These are phyloP conservation scores for Pichia sp. DNA, from an alignment of 1,139 yeast genomes.

Conservation along the genomic window DNA sequence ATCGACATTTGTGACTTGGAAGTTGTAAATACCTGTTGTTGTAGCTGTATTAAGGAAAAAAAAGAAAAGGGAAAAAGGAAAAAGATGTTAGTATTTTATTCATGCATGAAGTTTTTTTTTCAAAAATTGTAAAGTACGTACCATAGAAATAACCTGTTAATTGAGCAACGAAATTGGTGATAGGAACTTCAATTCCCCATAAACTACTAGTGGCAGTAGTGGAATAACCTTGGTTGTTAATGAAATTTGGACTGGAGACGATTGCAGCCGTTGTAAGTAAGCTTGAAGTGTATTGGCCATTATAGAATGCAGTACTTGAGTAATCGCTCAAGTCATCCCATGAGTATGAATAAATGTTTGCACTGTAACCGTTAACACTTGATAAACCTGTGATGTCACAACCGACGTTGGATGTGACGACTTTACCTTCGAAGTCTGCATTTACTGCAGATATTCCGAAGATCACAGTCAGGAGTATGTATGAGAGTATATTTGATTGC, in stretches of 20 bases:
- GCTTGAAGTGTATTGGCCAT: slow-evolving; percentile 9
- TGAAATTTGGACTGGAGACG: slow-evolving; percentile 15
- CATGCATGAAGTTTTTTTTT: too few relatives aligned
- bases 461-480: too few relatives aligned
- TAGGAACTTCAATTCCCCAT: slow-evolving; percentile 21
- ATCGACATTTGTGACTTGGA: slow-evolving; percentile 25
- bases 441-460: too few relatives aligned
- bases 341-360: slow-evolving; percentile 12
- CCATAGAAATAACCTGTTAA: slow-evolving; percentile 30
- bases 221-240: not conserved
- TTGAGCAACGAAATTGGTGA: slow-evolving; percentile 28
- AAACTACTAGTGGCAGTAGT: not conserved
- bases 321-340: slow-evolving; percentile 2
- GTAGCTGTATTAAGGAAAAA: slow-evolving; percentile 15
- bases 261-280: slow-evolving; percentile 8
- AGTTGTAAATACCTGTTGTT: slow-evolving; percentile 29
- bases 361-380: slow-evolving; percentile 11
- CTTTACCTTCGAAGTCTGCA: too few relatives aligned
- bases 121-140: slow-evolving; percentile 8
- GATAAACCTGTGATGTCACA: too few relatives aligned
- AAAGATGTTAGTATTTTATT: slow-evolving; percentile 3
- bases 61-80: not conserved
- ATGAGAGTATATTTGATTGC: too few relatives aligned
- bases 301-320: slow-evolving; percentile 8
- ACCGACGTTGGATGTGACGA: too few relatives aligned